phyloP scores from a whole-genome alignment of 1,284 basidiomycete species.

The Ceratobasidium papillatum region DNA sequence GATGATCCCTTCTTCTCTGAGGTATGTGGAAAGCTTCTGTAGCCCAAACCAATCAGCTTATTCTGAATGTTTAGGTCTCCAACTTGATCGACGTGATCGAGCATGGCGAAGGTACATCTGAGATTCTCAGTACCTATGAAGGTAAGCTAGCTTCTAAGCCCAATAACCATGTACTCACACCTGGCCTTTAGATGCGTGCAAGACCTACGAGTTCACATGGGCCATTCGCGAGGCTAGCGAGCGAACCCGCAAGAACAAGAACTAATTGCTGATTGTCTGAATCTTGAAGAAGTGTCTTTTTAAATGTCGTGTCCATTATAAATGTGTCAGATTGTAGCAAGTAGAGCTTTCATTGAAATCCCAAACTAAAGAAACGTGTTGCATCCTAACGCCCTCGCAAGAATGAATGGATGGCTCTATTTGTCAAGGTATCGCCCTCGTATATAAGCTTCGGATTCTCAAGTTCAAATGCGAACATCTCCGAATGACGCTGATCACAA shows the following conservation, averaged over 20 bases:
- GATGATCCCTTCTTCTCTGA: conserved; percentile 95
- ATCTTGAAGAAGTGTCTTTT: not conserved
- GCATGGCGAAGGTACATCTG: conserved; percentile 67
- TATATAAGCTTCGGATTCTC: conserved; percentile 29
- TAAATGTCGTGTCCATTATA: conserved; percentile 3
- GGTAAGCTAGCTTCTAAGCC: conserved; percentile 56
- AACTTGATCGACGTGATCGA: conserved; percentile 85
- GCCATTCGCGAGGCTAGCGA: conserved; percentile 84
- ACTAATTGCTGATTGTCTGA: not conserved
- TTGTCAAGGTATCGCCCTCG: conserved; percentile 6
- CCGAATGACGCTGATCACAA: conserved; percentile 33
- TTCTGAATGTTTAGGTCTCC: conserved; percentile 60
- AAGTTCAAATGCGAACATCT: conserved; percentile 3
- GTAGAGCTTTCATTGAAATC: conserved; percentile 16
- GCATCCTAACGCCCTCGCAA: not conserved
- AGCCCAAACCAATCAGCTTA: not conserved
- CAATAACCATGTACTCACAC: conserved; percentile 39
- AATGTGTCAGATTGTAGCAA: conserved; percentile 13
- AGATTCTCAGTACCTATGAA: conserved; percentile 78
- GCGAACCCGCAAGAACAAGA: conserved; percentile 42
- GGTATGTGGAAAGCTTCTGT: conserved; percentile 47
- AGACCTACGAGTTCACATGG: conserved; percentile 89
- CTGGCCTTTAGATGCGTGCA: conserved; percentile 73
- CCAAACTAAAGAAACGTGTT: not conserved
- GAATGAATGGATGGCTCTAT: not conserved